Evolutionary conservation across 192 early-diverging fungal species (phyloP).

Genomic region (Linnemannia elongata): DNA sequence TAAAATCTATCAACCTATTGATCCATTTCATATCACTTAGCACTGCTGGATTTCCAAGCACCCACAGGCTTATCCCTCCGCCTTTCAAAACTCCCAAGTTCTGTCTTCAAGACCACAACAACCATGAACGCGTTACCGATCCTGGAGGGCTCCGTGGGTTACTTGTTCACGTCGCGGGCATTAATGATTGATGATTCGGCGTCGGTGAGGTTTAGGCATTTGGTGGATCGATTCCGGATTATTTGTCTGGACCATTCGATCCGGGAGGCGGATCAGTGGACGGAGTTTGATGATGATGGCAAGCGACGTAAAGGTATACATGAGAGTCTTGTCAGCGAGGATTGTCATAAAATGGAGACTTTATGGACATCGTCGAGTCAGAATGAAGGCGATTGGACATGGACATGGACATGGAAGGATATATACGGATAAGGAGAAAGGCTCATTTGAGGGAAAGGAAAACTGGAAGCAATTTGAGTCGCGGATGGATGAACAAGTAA

Average conservation of each 20-base stretch:
- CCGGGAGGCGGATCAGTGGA: constrained; percentile 51
- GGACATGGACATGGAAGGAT: no score
- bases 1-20: no score
- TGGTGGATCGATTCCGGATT: constrained; percentile 66
- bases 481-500: no score
- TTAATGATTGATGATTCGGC: constrained; percentile 70
- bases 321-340: background rate
- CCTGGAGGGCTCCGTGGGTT: constrained; percentile 79
- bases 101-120: constrained; percentile 83
- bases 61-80: constrained; percentile 80
- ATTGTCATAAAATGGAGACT: background rate
- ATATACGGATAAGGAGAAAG: no score
- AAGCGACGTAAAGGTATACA: constrained; percentile 43
- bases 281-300: constrained; percentile 39
- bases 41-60: constrained; percentile 86
- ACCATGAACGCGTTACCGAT: constrained; percentile 72
- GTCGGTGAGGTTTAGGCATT: constrained; percentile 63
- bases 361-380: no score
- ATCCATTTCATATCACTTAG: constrained; percentile 24
- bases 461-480: no score
- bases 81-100: constrained; percentile 82
- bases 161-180: constrained; percentile 83
- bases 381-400: no score
- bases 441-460: no score
- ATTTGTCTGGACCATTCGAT: constrained; percentile 55